Percentiles rank a stretch among this genome's conserved stretches.
phyloP scores from a whole-genome alignment of 495 filamentous ascomycete species.

The Neurospora cerealis region DNA sequence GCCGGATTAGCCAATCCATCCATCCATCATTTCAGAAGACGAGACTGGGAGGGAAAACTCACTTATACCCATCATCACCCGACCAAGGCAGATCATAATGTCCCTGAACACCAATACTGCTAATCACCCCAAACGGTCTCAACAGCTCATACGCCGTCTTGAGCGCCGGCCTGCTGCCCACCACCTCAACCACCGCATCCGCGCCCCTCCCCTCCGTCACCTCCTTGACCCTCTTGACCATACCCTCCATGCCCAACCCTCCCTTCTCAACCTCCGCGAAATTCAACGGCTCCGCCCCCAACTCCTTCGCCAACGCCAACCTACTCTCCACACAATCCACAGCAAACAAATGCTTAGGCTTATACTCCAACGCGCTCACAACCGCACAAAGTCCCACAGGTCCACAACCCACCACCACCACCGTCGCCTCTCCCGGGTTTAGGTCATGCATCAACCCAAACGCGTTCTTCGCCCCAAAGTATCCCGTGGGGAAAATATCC shows the following conservation, averaged over 20 bases:
- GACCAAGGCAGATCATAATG: conserved; percentile 56
- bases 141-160: conserved; percentile 76
- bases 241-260: conserved; percentile 30
- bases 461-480: conserved; percentile 77
- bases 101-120: conserved; percentile 76
- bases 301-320: conserved; percentile 60
- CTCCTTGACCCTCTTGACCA: conserved; percentile 63
- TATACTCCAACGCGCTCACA: conserved; percentile 70
- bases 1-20: neutral
- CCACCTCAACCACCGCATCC: conserved; percentile 86
- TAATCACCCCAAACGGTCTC: conserved; percentile 79
- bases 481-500: conserved; percentile 81
- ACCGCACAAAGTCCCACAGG: conserved; percentile 83
- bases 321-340: conserved; percentile 75
- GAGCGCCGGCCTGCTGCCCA: conserved; percentile 75
- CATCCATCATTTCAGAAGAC: neutral
- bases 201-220: conserved; percentile 77
- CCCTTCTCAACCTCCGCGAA: conserved; percentile 51
- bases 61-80: conserved; percentile 71
- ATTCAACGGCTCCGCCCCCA: conserved; percentile 84
- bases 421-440: conserved; percentile 43
- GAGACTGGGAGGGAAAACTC: conserved; percentile 5
- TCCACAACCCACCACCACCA: conserved; percentile 81
- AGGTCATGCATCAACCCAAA: conserved; percentile 54
- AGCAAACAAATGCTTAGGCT: conserved; percentile 73